Base-by-base conservation (phyloP, 352 stramenopile genomes). In the Globisporangium radiosum region DNA sequence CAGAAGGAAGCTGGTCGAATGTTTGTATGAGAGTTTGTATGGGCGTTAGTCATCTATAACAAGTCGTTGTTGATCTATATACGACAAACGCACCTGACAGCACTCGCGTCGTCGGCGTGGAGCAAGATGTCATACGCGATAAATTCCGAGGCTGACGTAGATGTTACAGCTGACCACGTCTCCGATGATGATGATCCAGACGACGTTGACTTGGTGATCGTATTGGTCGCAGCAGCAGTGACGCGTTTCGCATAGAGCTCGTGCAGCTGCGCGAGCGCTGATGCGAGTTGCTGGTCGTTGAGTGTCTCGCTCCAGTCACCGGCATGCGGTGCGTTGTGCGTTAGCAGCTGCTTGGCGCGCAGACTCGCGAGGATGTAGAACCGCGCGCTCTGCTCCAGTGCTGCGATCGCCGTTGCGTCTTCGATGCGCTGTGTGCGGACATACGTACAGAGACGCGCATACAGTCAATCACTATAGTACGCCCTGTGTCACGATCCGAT, bases 221-320 rank as follows among this genome's bases (percentile, higher is more conserved):
- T 33, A 33, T 33, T 33, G 1, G 25, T 2, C 25, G 25, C 25
- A 3, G 25, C 25, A 25, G n/a, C 47, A 42, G 14, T 5, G 33
- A 45, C 13, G 25, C 25, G 36, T 39, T 59, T 62, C 5, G 52
- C 54, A 47, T 76, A 85, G 45, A 85, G 65, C 40, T 50, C 64
- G 37, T 81, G 72, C 3, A 91, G 64, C 53, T 87, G 69, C 0
- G 72, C 69, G 15, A 91, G 57, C 17, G 81, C 78, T 4, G 81
- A 91, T 38, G 63, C 65, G 36, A 91, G 66, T 58, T 91, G 81
- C 48, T 91, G 71, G 56, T 87, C 70, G 54, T 91, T 85, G 9
- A 91, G 64, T 42, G 71, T 75, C 59, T 89, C 77, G 53, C 81
- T 91, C 81, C 81, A 91, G 44, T 77, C 72, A 38, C 48, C 36